Evolutionary conservation across 2,329 filamentous ascomycete genomes (phyloP).

Genomic region (Xylariaceae sp.): DNA sequence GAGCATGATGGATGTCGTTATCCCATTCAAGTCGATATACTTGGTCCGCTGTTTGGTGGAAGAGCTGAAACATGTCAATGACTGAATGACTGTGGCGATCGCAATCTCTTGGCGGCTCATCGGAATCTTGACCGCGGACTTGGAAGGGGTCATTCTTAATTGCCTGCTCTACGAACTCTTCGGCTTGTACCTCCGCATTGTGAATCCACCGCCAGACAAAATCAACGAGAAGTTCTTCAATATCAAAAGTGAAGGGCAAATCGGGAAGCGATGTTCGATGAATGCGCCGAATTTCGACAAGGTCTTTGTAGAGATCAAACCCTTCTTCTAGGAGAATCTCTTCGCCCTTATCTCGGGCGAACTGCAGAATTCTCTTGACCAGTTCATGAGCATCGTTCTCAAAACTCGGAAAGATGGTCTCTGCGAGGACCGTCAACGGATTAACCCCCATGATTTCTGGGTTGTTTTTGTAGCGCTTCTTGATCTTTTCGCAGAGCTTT

Average conservation of each 20-base stretch:
- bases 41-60: constrained; percentile 86
- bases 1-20: constrained; percentile 86
- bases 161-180: constrained; percentile 81
- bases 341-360: constrained; percentile 60
- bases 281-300: constrained; percentile 77
- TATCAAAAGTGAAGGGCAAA: constrained; percentile 74
- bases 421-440: constrained; percentile 64
- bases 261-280: constrained; percentile 70
- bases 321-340: constrained; percentile 88
- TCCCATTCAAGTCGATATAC: constrained; percentile 85
- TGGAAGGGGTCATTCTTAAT: constrained; percentile 86
- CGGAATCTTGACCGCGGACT: constrained; percentile 60
- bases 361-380: constrained; percentile 71
- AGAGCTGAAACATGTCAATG: constrained; percentile 88
- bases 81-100: constrained; percentile 89
- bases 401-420: constrained; percentile 82
- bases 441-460: constrained; percentile 77
- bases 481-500: constrained; percentile 79
- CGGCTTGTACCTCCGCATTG: constrained; percentile 71
- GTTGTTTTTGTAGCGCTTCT: constrained; percentile 85
- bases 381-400: constrained; percentile 85
- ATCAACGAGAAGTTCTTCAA: constrained; percentile 78
- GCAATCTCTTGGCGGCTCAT: constrained; percentile 64
- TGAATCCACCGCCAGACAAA: constrained; percentile 97
- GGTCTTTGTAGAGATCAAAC: constrained; percentile 85